Percentiles rank a stretch among this genome's conserved stretches.
phyloP scores from a whole-genome alignment of 768 basidiomycete species.

The Suillus subaureus region DNA sequence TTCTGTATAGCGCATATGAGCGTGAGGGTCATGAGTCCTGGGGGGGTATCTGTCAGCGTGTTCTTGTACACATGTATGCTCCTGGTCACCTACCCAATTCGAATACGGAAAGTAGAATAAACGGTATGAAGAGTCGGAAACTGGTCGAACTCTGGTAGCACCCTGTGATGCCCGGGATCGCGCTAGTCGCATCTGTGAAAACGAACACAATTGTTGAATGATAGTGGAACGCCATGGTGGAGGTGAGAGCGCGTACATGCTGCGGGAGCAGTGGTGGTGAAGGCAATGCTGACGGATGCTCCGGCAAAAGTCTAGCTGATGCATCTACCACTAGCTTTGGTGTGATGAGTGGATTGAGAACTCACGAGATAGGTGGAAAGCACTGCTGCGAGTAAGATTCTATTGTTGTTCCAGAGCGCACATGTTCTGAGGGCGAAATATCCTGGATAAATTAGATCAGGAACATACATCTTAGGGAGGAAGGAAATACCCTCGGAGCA shows the following conservation, averaged over 20 bases:
- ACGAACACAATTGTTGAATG: neutral
- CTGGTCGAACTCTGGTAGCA: neutral
- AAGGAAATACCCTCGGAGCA: neutral
- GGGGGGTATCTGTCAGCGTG: neutral
- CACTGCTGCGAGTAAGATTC: neutral
- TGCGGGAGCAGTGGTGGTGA: neutral
- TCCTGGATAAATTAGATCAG: neutral
- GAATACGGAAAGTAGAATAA: neutral
- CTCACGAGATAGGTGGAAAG: neutral
- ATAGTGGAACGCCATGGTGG: no score
- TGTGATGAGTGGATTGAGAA: neutral
- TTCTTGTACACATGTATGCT: no score
- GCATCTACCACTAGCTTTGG: neutral
- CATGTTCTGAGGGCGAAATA: neutral
- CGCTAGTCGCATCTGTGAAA: neutral
- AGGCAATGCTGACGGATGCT: neutral
- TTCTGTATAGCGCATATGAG: neutral
- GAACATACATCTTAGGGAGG: neutral
- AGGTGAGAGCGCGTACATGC: neutral
- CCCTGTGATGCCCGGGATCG: neutral
- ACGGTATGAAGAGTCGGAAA: neutral
- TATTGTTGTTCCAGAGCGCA: neutral
- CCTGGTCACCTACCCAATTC: neutral
- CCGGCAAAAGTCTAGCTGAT: neutral
- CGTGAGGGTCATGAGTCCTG: neutral